Evolutionary conservation across 306 rosid genomes (phyloP).

Genomic region (Quercus wislizeni): DNA sequence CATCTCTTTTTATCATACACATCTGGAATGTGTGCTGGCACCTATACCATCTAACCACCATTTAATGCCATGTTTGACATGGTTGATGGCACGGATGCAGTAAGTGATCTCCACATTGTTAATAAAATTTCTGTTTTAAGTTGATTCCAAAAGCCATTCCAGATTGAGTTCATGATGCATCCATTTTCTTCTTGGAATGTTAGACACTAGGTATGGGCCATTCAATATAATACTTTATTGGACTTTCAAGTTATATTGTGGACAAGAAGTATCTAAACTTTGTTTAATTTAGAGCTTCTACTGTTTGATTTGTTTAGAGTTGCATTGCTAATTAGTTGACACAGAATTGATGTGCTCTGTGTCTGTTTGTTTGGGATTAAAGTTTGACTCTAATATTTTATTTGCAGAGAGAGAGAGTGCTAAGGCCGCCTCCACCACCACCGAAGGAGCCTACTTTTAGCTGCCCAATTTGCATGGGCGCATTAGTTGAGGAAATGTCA

Average conservation of each 20-base stretch:
- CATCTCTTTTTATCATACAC: not conserved
- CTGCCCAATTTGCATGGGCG: conserved; percentile 80
- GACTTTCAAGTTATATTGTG: not conserved
- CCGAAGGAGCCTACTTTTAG: conserved; percentile 63
- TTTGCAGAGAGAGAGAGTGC: conserved; percentile 43
- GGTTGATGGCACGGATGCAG: not conserved
- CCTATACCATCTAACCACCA: no score
- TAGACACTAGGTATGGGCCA: not conserved
- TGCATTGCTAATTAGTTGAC: not conserved
- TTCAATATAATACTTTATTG: not conserved
- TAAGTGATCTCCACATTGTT: not conserved
- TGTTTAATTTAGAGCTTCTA: not conserved
- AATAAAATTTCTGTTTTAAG: not conserved
- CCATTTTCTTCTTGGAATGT: not conserved
- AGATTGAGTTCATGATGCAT: not conserved
- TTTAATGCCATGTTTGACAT: not conserved
- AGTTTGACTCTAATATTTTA: conserved; percentile 12
- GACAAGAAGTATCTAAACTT: not conserved
- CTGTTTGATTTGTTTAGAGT: not conserved
- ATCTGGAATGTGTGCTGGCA: not conserved
- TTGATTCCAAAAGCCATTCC: not conserved
- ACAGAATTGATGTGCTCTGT: not conserved
- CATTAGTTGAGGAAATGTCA: conserved; percentile 59
- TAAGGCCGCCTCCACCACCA: conserved; percentile 40
- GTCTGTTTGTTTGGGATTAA: not conserved